Evolutionary conservation across 108 stramenopile genomes (phyloP), one percentile per base, ranked within the genome.

Genomic region (Cyclotella sp.): DNA sequence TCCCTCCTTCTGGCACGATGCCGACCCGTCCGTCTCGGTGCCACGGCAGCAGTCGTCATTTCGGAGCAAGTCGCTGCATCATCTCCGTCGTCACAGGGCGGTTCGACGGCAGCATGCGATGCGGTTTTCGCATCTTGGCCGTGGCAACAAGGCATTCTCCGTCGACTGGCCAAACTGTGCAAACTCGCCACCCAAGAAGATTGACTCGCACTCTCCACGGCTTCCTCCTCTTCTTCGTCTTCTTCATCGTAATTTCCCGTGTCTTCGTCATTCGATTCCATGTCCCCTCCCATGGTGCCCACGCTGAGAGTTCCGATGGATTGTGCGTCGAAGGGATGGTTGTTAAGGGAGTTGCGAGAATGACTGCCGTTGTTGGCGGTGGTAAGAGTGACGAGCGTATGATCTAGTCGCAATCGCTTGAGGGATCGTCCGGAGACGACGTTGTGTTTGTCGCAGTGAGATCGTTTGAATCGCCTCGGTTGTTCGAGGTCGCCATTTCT

Each of bases 41-140:
- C 76, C 12, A 77, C 60, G 0, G 76, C 76, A 6, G 76, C 76
- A 7, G 76, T 77, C 0, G 76, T 77, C 68, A 77, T 77, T 68
- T 67, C 76, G 9, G 76, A 44, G 62, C 67, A 77, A 30, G 67
- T 77, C 11, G 68, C 51, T 0, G 67, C 76, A 77, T 77, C 75
- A 41, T 76, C 68, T 13, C 21, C 73, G 5, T 64, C 63, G 0
- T 51, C 63, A 54, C 42, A n/a, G 12, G 51, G 51, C 2, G 16
- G 52, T 52, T 27, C 1, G 19, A 34, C 64, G 9, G 24, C 51
- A 15, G 47, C 47, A 30, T 14, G 2, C 6, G 34, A 34, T 6
- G 6, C 46, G 28, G 28, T 16, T 28, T 67, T 67, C 34, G 4
- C 34, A 34, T 34, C 6, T 34, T 34, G 34, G 34, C 34, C 34